Evolutionary conservation across 495 filamentous ascomycete species (phyloP), one percentile per base, ranked within the genome.

Genomic region (Lasiosphaeria miniovina): DNA sequence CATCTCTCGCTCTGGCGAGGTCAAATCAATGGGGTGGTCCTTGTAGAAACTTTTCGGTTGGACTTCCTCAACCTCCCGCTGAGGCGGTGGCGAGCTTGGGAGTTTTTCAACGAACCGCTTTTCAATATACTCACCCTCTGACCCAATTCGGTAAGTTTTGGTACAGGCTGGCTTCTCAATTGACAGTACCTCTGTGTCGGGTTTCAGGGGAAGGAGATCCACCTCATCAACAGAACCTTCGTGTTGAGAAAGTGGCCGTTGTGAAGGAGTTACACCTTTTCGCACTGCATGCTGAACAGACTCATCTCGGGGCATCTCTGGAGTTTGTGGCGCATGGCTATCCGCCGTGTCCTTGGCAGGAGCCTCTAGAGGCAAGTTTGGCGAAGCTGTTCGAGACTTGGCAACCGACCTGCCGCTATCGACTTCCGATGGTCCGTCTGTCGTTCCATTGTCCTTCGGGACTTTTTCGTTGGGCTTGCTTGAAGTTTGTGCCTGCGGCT

Each of bases 151-250:
- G 8, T 33, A 5, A n/a, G 14, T 52, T 34, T 4, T 41, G 7
- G 8, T 3, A 9, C 7, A 41, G 14, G 1, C 14, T 41, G 7
- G 38, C 10, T 7, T 49, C 50, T 6, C 14, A 10, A n/a, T 24
- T 34, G n/a, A n/a, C 41, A 12, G 41, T 11, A 9, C 9, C 17
- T 38, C 12, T 11, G 38, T 15, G 50, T 48, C 38, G 5, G 14
- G 33, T 36, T 5, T 12, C 7, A 15, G 32, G 9, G 11, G 50
- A 36, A 59, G 15, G 34, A 60, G 58, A 38, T 49, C 35, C 10
- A 60, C 58, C 40, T 60, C 58, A 17, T 55, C 52, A 12, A 15
- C 32, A 41, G 52, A 55, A n/a, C 15, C 43, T 14, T 46, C 43
- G 43, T 14, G 8, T n/a, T n/a, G 43, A n/a, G 11, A 5, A n/a